Conservation (phyloP, 2,329 filamentous ascomycete species). For the Trichoderma koningiopsis region DNA sequence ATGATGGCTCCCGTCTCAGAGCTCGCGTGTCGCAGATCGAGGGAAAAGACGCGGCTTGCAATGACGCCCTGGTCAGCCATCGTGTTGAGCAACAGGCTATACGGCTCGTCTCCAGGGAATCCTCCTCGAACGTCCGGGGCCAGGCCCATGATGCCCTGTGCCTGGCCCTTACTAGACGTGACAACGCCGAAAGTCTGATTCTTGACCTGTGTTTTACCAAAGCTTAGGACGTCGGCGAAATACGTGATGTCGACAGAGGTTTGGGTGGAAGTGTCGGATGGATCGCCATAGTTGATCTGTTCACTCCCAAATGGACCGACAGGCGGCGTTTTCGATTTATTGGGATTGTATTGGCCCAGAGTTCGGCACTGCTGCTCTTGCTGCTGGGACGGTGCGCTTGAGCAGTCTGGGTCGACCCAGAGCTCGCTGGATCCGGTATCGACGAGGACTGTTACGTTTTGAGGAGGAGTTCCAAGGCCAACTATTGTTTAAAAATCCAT, state of each 20-base stretch:
- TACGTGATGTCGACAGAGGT: constrained; percentile 48
- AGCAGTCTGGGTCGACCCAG: constrained; percentile 57
- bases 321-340: constrained; percentile 44
- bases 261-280: constrained; percentile 39
- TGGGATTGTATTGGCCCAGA: constrained; percentile 50
- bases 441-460: constrained; percentile 50
- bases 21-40: constrained; percentile 52
- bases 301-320: constrained; percentile 42
- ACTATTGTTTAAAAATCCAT: constrained; percentile 36
- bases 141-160: constrained; percentile 56
- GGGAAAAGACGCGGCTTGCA: constrained; percentile 52
- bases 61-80: constrained; percentile 52
- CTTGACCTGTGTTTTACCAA: constrained; percentile 46
- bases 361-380: constrained; percentile 43
- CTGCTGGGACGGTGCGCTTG: constrained; percentile 39
- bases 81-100: constrained; percentile 57
- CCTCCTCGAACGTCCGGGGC: constrained; percentile 47
- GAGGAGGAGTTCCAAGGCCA: constrained; percentile 46
- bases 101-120: constrained; percentile 43
- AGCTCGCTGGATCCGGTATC: constrained; percentile 58
- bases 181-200: constrained; percentile 56
- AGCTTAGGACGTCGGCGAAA: constrained; percentile 49
- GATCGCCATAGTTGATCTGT: constrained; percentile 46
- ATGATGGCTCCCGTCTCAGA: constrained; percentile 51
- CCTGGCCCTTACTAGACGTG: constrained; percentile 47